phyloP scores from a whole-genome alignment of 768 basidiomycete genomes.

The Pisolithus tinctorius region DNA sequence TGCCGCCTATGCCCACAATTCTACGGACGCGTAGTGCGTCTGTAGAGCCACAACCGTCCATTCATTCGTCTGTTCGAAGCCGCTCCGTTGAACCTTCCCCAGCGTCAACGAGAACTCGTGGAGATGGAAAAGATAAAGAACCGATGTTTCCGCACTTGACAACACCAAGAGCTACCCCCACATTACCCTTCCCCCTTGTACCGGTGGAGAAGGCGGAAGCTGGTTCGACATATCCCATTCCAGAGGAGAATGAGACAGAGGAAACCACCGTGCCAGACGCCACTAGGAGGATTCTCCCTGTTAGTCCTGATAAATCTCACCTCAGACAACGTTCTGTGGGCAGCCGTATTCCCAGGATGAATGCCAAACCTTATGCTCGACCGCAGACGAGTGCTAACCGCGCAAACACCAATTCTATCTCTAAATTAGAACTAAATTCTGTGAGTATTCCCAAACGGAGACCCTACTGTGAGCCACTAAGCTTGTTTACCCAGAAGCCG shows the following conservation, averaged over 20 bases:
- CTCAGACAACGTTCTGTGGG: constrained; percentile 41
- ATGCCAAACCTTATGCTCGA: constrained; percentile 51
- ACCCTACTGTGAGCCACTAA: not conserved
- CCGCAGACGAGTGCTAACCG: constrained; percentile 15
- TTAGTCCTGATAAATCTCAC: constrained; percentile 33
- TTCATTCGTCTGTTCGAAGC: constrained; percentile 14
- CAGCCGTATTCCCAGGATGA: constrained; percentile 60
- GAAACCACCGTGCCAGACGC: constrained; percentile 3
- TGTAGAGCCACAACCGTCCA: constrained; percentile 26
- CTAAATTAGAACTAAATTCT: not conserved
- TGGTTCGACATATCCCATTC: constrained; percentile 23
- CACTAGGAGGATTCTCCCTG: constrained; percentile 10
- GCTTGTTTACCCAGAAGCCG: constrained; percentile 4
- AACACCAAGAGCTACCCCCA: constrained; percentile 5
- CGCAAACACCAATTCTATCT: constrained; percentile 3
- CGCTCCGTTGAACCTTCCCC: constrained; percentile 24
- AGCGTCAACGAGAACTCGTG: constrained; percentile 3
- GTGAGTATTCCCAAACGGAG: constrained; percentile 12
- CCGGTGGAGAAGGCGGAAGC: constrained; percentile 12
- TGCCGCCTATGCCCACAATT: constrained; percentile 12
- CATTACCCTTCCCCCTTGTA: constrained; percentile 25
- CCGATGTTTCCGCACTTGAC: constrained; percentile 14
- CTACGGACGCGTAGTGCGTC: constrained; percentile 28
- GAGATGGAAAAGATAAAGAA: constrained; percentile 12
- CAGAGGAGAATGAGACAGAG: constrained; percentile 24